Conservation (phyloP, 2,329 filamentous ascomycete species). For the Colletotrichum chrysophilum region DNA sequence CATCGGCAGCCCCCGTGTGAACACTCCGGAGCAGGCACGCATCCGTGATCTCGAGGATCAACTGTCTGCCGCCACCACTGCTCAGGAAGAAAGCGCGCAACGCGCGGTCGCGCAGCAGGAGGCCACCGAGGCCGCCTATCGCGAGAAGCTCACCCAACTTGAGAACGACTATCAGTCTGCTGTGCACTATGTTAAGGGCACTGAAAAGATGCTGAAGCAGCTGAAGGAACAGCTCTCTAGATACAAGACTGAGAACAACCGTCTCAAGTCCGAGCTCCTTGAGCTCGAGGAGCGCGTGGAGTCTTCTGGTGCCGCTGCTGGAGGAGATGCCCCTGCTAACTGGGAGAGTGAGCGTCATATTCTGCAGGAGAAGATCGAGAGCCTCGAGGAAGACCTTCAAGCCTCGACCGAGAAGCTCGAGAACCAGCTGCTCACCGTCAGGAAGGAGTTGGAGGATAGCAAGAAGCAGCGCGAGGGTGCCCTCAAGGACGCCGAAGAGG, state of each 20-base stretch:
- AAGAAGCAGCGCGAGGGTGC: conserved; percentile 73
- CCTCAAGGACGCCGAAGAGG: conserved; percentile 58
- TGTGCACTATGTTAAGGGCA: conserved; percentile 97
- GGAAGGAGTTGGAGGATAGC: conserved; percentile 69
- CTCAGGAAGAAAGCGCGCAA: conserved; percentile 85
- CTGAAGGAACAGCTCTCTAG: conserved; percentile 97
- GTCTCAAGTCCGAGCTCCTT: conserved; percentile 82
- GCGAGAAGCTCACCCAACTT: conserved; percentile 90
- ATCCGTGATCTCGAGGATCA: conserved; percentile 89
- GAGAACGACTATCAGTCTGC: conserved; percentile 98
- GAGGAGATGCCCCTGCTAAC: conserved; percentile 51
- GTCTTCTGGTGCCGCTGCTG: conserved; percentile 32
- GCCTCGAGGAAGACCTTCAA: conserved; percentile 72
- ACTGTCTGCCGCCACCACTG: conserved; percentile 75
- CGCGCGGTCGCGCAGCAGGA: conserved; percentile 80
- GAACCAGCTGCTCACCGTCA: conserved; percentile 70
- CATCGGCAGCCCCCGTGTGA: conserved; percentile 74
- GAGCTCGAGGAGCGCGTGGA: conserved; percentile 62
- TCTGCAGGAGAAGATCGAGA: conserved; percentile 72
- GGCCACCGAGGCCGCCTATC: conserved; percentile 87
- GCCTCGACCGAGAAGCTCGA: conserved; percentile 73
- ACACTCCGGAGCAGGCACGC: conserved; percentile 81
- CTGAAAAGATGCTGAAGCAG: conserved; percentile 98
- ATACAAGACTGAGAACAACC: conserved; percentile 85
- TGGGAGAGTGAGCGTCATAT: conserved; percentile 78